Evolutionary conservation across 2,329 filamentous ascomycete genomes (phyloP).

Genomic region (Ophiostoma pallidulum): DNA sequence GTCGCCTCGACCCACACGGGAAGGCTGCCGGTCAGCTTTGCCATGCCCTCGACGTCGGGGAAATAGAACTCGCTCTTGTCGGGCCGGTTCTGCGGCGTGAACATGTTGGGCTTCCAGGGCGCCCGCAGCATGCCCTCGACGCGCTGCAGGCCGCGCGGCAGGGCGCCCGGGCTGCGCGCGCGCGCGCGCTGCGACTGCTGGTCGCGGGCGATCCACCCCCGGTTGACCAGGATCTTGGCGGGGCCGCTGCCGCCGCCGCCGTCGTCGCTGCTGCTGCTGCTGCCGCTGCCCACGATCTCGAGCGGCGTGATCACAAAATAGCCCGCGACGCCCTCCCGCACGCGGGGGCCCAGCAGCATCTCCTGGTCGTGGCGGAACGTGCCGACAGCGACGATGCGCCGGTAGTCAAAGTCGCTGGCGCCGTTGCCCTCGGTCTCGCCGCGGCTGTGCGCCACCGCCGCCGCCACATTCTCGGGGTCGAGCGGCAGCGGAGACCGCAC

Average conservation of each 20-base stretch:
- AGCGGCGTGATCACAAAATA: conserved; percentile 88
- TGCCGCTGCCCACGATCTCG: conserved; percentile 36
- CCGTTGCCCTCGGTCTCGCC: conserved; percentile 1
- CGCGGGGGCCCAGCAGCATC: conserved; percentile 88
- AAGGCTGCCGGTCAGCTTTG: conserved; percentile 68
- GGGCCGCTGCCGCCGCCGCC: conserved; percentile 18
- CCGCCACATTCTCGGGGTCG: conserved; percentile 66
- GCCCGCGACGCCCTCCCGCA: conserved; percentile 81
- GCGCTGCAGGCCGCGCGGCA: conserved; percentile 62
- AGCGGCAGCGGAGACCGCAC: conserved; percentile 77
- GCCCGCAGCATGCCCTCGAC: conserved; percentile 79
- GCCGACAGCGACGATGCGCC: conserved; percentile 69
- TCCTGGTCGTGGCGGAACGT: conserved; percentile 77
- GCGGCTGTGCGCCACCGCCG: conserved; percentile 52
- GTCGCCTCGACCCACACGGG: conserved; percentile 93
- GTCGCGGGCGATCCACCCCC: conserved; percentile 85
- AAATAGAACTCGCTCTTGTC: conserved; percentile 87
- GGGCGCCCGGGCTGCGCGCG: conserved; percentile 49
- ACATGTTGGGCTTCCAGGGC: conserved; percentile 96
- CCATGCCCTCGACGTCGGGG: conserved; percentile 90
- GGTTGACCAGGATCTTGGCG: conserved; percentile 61
- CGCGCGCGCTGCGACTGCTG: conserved; percentile 55
- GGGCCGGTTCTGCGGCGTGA: conserved; percentile 83
- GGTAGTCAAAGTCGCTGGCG: conserved; percentile 67
- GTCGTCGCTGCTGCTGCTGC: neutral